A percentile compares a stretch with the other conserved stretches of the same genome.
These are phyloP conservation scores for Termitomyces bulborhizus DNA, from an alignment of 768 basidiomycete genomes.

Conservation along the genomic window DNA sequence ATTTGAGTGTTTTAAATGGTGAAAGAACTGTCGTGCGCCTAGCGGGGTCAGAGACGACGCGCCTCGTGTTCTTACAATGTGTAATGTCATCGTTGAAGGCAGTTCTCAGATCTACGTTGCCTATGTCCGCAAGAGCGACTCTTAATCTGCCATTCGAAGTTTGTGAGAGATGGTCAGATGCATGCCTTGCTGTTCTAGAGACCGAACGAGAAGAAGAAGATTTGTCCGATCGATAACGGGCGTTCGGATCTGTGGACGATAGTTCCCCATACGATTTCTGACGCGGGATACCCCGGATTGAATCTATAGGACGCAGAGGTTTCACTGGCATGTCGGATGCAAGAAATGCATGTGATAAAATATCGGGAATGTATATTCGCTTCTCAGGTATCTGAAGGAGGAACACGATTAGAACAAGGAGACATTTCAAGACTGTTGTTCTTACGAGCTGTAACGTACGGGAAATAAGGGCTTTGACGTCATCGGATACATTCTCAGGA, in stretches of 20 bases:
- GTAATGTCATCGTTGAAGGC: slow-evolving; percentile 14
- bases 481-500: slow-evolving; percentile 19
- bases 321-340: background rate
- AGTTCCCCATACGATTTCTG: background rate
- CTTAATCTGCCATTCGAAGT: slow-evolving; percentile 1
- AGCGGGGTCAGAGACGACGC: slow-evolving; percentile 27
- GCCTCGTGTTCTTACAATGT: slow-evolving; percentile 14
- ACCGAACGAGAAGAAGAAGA: background rate
- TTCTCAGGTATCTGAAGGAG: slow-evolving; percentile 12
- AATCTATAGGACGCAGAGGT: slow-evolving; percentile 5
- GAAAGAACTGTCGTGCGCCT: slow-evolving; percentile 2
- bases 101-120: slow-evolving; percentile 16
- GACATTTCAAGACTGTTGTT: background rate
- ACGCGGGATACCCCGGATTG: background rate
- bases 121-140: slow-evolving; percentile 13
- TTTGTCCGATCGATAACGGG: background rate
- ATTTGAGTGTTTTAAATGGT: background rate
- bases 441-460: slow-evolving; percentile 24
- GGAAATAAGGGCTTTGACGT: slow-evolving; percentile 19
- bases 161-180: slow-evolving; percentile 6
- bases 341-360: slow-evolving; percentile 12
- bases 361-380: slow-evolving; percentile 10
- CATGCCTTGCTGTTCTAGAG: slow-evolving; percentile 3
- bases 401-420: background rate
- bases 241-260: background rate